Evolutionary conservation across 176 grass and related monocot species (phyloP).

Genomic region (Luzula sylvatica): DNA sequence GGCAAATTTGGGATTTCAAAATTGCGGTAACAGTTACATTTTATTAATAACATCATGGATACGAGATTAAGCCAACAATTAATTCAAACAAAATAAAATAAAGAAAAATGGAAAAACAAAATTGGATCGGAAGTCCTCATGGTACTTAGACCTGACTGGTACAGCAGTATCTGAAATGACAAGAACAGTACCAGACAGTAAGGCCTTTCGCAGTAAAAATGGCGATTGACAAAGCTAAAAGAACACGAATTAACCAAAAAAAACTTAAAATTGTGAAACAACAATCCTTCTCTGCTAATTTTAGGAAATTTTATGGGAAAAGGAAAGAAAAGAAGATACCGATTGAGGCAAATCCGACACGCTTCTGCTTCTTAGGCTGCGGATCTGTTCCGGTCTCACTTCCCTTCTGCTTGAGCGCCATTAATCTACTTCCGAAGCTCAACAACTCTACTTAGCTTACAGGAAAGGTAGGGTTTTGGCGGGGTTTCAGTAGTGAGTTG

Average conservation of each 20-base stretch:
- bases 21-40: no score
- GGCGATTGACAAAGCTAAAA: background rate
- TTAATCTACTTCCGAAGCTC: conserved; percentile 3
- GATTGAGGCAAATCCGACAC: conserved; percentile 58
- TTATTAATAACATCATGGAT: background rate
- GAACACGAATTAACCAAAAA: background rate
- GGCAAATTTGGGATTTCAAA: no score
- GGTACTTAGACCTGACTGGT: no score
- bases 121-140: background rate
- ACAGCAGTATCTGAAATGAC: no score
- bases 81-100: background rate
- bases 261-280: background rate
- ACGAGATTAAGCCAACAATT: background rate
- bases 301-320: background rate
- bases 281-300: background rate
- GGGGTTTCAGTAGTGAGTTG: background rate
- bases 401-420: conserved; percentile 88
- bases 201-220: no score
- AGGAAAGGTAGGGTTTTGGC: conserved; percentile 33
- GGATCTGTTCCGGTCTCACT: conserved; percentile 15
- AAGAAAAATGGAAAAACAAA: background rate
- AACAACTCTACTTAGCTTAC: conserved; percentile 5
- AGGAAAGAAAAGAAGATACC: conserved; percentile 11
- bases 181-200: no score
- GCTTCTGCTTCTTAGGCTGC: conserved; percentile 69